Conservation (phyloP, 441 rosid genomes). For the Syzygium syzygioides region DNA sequence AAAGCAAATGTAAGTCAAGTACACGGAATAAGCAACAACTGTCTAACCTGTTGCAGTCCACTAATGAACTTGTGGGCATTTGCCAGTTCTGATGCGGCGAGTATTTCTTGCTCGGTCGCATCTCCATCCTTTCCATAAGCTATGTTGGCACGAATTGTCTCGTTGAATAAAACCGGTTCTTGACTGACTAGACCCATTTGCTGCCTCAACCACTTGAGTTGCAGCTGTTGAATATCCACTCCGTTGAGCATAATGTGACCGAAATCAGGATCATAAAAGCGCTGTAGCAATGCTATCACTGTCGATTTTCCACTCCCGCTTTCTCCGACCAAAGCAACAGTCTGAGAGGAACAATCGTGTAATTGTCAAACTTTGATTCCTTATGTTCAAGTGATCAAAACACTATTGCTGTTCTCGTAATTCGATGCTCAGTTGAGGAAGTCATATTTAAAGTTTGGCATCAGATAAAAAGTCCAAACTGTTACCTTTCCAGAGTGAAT, state of each 20-base stretch:
- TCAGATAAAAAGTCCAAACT: no score
- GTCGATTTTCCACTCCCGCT: conserved; percentile 14
- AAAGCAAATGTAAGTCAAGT: no score
- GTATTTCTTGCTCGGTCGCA: neutral
- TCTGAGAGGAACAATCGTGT: neutral
- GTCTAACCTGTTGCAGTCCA: conserved; percentile 1
- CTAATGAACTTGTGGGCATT: conserved; percentile 10
- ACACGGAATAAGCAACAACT: neutral
- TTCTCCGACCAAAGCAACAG: conserved; percentile 6
- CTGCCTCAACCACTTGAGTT: conserved; percentile 12
- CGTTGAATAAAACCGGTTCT: conserved; percentile 7
- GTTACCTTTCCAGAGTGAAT: conserved; percentile 9
- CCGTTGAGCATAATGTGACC: conserved; percentile 4
- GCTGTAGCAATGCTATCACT: neutral
- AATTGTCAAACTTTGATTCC: neutral
- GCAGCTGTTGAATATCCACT: neutral
- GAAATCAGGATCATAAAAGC: neutral
- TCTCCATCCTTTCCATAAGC: conserved; percentile 5
- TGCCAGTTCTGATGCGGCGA: neutral
- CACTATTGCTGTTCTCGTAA: neutral
- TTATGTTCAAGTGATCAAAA: neutral
- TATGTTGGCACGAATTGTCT: neutral
- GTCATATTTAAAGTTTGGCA: neutral
- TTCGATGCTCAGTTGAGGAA: neutral
- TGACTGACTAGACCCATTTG: conserved; percentile 11